phyloP scores from a whole-genome alignment of 2,329 filamentous ascomycete genomes.

The Penicillium sp. region DNA sequence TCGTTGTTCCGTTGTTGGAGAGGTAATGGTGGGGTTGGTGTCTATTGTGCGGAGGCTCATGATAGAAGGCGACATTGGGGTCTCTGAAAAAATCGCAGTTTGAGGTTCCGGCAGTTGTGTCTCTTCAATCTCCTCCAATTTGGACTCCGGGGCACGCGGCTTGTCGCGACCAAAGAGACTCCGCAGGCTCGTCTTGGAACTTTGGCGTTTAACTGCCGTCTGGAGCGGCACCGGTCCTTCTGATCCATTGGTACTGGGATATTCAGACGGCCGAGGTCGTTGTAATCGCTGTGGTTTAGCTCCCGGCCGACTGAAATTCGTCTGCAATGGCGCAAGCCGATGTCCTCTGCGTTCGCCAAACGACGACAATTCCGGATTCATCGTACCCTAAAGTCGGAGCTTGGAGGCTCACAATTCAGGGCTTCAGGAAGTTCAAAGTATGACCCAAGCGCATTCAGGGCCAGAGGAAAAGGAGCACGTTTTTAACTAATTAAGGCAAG shows the following conservation, averaged over 20 bases:
- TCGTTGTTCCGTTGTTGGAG: slow-evolving; percentile 20
- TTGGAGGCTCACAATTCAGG: slow-evolving; percentile 1
- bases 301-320: slow-evolving; percentile 35
- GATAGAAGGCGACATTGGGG: slow-evolving; percentile 27
- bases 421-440: not conserved
- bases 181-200: slow-evolving; percentile 38
- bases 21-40: slow-evolving; percentile 27
- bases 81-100: slow-evolving; percentile 14
- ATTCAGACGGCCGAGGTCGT: slow-evolving; percentile 35
- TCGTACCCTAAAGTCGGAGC: slow-evolving; percentile 4
- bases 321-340: slow-evolving; percentile 37
- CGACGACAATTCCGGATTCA: slow-evolving; percentile 21
- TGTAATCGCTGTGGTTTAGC: slow-evolving; percentile 22
- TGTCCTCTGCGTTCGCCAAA: slow-evolving; percentile 39
- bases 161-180: slow-evolving; percentile 39
- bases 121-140: slow-evolving; percentile 36
- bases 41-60: slow-evolving; percentile 28
- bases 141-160: slow-evolving; percentile 29
- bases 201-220: slow-evolving; percentile 32
- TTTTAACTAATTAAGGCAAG: slow-evolving; percentile 15
- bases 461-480: slow-evolving; percentile 16
- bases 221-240: slow-evolving; percentile 34
- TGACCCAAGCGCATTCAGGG: not conserved
- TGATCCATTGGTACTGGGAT: slow-evolving; percentile 25
- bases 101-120: slow-evolving; percentile 18